These are phyloP conservation scores for Schizochytrium sp. DNA, from an alignment of 108 stramenopile genomes.

Conservation along the genomic window DNA sequence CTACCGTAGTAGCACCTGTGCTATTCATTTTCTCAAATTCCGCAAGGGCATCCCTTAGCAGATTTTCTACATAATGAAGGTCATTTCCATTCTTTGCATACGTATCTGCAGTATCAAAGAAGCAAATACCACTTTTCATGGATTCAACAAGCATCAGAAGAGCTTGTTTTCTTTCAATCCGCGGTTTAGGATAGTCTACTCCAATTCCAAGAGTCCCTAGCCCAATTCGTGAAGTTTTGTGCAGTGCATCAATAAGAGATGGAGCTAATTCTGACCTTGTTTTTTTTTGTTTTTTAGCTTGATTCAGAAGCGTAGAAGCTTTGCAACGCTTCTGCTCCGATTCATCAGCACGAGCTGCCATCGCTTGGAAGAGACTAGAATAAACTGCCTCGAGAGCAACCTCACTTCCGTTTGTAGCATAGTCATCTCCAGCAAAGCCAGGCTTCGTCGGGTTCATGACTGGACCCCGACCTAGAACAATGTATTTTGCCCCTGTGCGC, in stretches of 20 bases:
- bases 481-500: neutral
- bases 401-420: neutral
- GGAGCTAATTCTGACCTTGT: neutral
- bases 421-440: neutral
- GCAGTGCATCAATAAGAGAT: neutral
- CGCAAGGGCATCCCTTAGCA: neutral
- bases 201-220: slow-evolving; percentile 4
- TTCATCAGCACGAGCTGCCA: neutral
- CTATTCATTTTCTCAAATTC: neutral
- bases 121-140: neutral
- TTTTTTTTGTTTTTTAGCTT: neutral
- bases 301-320: neutral
- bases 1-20: neutral
- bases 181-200: neutral
- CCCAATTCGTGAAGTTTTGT: neutral
- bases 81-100: neutral
- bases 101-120: slow-evolving; percentile 18
- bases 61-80: neutral
- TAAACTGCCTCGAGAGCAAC: neutral
- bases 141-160: neutral
- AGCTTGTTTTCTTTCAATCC: neutral
- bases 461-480: neutral
- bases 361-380: neutral
- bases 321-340: neutral
- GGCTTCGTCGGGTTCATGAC: slow-evolving; percentile 19